Base-by-base conservation (phyloP, 768 basidiomycete species). In the Pleurotus tuber-regium region DNA sequence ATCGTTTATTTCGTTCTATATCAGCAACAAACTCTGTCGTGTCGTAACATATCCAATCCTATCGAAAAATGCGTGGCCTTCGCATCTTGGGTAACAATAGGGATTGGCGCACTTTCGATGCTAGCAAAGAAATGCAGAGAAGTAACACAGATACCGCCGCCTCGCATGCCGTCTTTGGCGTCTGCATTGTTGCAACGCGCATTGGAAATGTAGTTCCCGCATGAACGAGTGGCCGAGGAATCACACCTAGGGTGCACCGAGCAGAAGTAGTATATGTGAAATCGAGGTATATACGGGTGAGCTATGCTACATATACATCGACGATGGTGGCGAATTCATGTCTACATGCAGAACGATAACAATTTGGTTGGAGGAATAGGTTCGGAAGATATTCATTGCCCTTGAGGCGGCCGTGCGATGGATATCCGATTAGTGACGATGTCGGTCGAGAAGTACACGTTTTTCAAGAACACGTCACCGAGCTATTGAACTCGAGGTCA, bases 401-500 rank as follows among this genome's bases (percentile, higher is more conserved):
- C 39, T 51, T 21, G 30, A 26, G 33, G 35, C 18, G 31, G 14
- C 16, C 50, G 29, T 26, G 53, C 47, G 14, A 51, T 42, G 21
- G 50, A 54, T 26, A 57, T 43, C 33, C 51, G 31, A 35, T 57
- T 54, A 23, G 38, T 57, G 42, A 29, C 42, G 31, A 54, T 52
- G 51, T 57, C 51, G 12, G 53, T 54, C 24, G 36, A 38, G 54
- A 60, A 46, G 24, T 57, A 61, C 3, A 58, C 56, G 36, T 58
- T 60, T 35, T 63, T 63, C 14, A 63, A 25, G 35, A 59, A 56
- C 6, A 55, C 51, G 35, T 57, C 61, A 1, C 62, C 63, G 12
- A 60, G 43, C 58, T 61, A 29, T 42, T 18, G 10, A 24, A 43
- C 23, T 28, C 12, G 2, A 23, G 8, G 9, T 11, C 11, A 43